Base-by-base conservation (phyloP, 2,329 filamentous ascomycete species). In the Teratosphaeria viscida region DNA sequence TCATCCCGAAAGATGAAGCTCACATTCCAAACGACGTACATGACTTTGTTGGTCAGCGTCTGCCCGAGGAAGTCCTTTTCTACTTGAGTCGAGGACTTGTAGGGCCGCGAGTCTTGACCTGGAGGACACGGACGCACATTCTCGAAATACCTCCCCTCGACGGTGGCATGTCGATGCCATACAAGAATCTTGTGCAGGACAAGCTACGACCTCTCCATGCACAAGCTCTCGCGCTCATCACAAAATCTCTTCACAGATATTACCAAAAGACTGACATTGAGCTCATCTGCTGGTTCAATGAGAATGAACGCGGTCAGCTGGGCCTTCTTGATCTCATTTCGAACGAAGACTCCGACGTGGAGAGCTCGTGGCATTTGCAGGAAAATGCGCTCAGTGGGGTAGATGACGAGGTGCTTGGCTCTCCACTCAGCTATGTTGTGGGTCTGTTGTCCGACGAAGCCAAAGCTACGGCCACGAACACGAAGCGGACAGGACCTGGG, bases 41-140 rank as follows among this genome's bases (percentile, higher is more conserved):
- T 70, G 87, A 92, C 69, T 92, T 96, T 70, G 84, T 96, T 62
- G 91, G 91, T n/a, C 84, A 95, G 61, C 88, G 92, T 61, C 79
- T 99, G 5, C 91, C 94, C 0, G 85, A 91, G 49, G 94, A 99
- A 74, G 79, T 97, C 19, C 92, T 92, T 72, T 88, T 90, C 73
- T 97, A 97, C 72, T 80, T 96, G 56, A 91, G 90, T 60, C 86
- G 83, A 57, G 94, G 90, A 37, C 77, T 96, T 52, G 84, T 97
- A 64, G 85, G 89, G 32, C 81, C 90, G 27, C 85, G 89, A 55
- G 80, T 96, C 43, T 81, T 95, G 12, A 89, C 88, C 71, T 92
- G 86, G 82, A 84, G 96, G 66, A 88, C 89, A 4, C 87, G 90
- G 58, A 85, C 87, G 64, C 86, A 92, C 71, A 83, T 95, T 60